phyloP scores from a whole-genome alignment of 306 rosid genomes.

The Rosa multiflora region DNA sequence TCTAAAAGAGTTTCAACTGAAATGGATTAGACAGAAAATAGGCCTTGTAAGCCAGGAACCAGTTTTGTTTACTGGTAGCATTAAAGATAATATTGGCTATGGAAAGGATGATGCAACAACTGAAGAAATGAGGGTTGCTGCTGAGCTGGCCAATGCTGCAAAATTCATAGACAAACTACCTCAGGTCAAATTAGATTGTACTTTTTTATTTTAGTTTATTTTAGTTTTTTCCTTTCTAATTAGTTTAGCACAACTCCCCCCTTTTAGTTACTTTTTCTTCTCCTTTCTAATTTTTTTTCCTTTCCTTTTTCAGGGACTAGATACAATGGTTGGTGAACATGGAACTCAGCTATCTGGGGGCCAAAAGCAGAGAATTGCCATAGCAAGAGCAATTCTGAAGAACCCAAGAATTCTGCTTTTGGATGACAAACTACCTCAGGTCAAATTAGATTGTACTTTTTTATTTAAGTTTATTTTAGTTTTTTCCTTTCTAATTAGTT shows the following conservation, averaged over 20 bases:
- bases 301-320: conserved; percentile 40
- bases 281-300: too few species aligned
- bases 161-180: conserved; percentile 76
- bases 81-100: conserved; percentile 73
- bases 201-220: not conserved
- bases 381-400: conserved; percentile 55
- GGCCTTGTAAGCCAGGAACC: conserved; percentile 92
- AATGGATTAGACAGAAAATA: conserved; percentile 81
- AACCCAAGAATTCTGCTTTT: conserved; percentile 49
- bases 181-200: conserved; percentile 30
- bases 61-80: conserved; percentile 60
- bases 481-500: not conserved
- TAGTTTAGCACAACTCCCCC: not conserved
- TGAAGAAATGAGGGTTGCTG: conserved; percentile 66
- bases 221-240: not conserved
- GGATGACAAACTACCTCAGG: conserved; percentile 70
- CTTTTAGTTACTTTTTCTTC: not conserved
- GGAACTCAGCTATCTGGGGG: conserved; percentile 79
- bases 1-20: conserved; percentile 59
- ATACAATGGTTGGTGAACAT: conserved; percentile 77
- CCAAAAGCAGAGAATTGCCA: conserved; percentile 59
- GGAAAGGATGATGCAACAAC: conserved; percentile 66
- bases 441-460: not conserved
- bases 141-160: conserved; percentile 76
- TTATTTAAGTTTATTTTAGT: not conserved